These are phyloP conservation scores for Pestalotiopsis sp. DNA, from an alignment of 2,329 filamentous ascomycete species.

Conservation along the genomic window DNA sequence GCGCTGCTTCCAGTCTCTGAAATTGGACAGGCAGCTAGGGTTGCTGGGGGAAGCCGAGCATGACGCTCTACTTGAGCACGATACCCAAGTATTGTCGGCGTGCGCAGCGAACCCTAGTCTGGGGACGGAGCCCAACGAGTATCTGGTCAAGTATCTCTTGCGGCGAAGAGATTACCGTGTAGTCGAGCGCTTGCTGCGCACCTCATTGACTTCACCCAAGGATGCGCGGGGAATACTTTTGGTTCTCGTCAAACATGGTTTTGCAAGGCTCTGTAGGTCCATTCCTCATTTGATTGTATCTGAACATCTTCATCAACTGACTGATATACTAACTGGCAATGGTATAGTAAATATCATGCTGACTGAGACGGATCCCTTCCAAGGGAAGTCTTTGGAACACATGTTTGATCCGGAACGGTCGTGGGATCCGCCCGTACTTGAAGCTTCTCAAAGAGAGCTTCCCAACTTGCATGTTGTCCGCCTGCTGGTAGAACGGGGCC, in stretches of 20 bases:
- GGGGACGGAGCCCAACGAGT: neutral
- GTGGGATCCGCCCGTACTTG: neutral
- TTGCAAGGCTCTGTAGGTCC: neutral
- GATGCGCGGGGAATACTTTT: neutral
- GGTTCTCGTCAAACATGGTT: neutral
- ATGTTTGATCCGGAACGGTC: neutral
- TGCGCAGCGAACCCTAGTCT: neutral
- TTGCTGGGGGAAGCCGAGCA: neutral
- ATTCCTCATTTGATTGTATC: neutral
- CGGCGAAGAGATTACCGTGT: neutral
- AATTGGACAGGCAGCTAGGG: neutral
- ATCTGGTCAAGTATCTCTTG: neutral
- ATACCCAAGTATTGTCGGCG: neutral
- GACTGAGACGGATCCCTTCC: neutral
- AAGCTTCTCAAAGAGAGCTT: neutral
- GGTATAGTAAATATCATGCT: neutral
- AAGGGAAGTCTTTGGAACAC: neutral
- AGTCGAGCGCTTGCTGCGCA: neutral
- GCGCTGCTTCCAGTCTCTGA: neutral
- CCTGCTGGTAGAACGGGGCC: neutral
- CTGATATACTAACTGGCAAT: neutral
- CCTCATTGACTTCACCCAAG: neutral
- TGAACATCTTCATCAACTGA: neutral
- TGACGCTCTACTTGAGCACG: neutral
- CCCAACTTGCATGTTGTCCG: constrained; percentile 3